Conservation (phyloP, 371 early-diverging fungal species). For the Dichotomocladium elegans region DNA sequence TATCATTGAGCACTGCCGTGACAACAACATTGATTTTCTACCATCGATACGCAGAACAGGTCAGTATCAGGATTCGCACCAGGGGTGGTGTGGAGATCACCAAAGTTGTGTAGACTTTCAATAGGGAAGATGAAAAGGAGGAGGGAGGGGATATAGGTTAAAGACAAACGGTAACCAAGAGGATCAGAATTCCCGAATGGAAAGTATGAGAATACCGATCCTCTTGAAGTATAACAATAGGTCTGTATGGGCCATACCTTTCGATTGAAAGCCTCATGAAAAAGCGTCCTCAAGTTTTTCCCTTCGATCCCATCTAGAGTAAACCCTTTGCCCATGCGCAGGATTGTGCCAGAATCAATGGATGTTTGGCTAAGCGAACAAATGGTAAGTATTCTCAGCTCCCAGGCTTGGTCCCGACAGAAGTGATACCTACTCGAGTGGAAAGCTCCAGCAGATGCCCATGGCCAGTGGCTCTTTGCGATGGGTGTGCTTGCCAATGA, state of each 20-base stretch:
- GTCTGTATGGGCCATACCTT: too few species aligned
- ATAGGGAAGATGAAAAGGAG: too few species aligned
- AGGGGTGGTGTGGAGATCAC: neutral
- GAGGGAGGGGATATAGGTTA: neutral
- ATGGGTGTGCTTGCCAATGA: conserved; percentile 9
- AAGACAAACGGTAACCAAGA: too few species aligned
- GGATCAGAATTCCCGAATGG: too few species aligned
- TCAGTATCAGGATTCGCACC: neutral
- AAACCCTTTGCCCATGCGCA: conserved; percentile 93
- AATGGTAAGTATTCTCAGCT: too few species aligned
- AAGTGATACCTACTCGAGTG: conserved; percentile 31
- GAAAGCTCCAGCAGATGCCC: conserved; percentile 51
- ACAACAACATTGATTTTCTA: conserved; percentile 62
- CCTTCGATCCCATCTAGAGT: conserved; percentile 68
- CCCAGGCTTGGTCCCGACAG: neutral
- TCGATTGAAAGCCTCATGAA: conserved; percentile 69
- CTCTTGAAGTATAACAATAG: too few species aligned
- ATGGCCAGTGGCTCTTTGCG: conserved; percentile 24
- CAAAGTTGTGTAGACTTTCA: too few species aligned
- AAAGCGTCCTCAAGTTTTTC: conserved; percentile 72
- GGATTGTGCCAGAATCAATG: conserved; percentile 65
- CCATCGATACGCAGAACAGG: neutral
- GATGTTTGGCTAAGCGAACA: conserved; percentile 78
- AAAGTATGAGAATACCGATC: too few species aligned
- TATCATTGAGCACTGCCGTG: conserved; percentile 90